phyloP scores from a whole-genome alignment of 345 rosid species.

The Carallia pectinifolia region DNA sequence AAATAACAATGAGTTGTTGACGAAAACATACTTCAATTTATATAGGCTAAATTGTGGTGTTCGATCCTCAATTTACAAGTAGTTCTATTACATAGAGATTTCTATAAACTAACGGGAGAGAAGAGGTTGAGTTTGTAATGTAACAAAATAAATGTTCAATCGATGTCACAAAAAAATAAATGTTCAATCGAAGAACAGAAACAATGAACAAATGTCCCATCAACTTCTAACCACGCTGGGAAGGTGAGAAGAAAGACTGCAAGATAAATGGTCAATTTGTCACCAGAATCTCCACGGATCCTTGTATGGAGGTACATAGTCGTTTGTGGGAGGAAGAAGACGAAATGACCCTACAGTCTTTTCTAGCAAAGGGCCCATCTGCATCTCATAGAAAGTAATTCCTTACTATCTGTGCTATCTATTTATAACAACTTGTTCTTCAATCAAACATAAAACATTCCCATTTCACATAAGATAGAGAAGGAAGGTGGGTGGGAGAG shows the following conservation, averaged over 20 bases:
- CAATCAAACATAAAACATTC: not conserved
- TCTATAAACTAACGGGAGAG: too few relatives aligned
- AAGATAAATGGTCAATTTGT: conserved; percentile 8
- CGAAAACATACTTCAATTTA: too few relatives aligned
- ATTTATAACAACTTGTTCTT: not conserved
- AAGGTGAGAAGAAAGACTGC: not conserved
- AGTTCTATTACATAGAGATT: too few relatives aligned
- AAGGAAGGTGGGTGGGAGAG: conserved; percentile 13
- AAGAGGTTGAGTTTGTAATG: too few relatives aligned
- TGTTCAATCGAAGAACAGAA: too few relatives aligned
- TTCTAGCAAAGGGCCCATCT: conserved; percentile 87
- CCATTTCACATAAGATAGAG: not conserved
- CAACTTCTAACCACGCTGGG: too few relatives aligned
- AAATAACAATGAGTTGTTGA: too few relatives aligned
- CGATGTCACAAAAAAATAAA: too few relatives aligned
- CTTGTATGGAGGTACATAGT: conserved; percentile 88
- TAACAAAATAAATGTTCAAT: too few relatives aligned
- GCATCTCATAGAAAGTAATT: conserved; percentile 23
- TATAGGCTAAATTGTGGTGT: too few relatives aligned
- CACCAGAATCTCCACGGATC: conserved; percentile 99
- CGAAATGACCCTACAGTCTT: conserved; percentile 68
- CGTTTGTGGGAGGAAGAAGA: conserved; percentile 71
- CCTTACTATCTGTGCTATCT: conserved; percentile 5
- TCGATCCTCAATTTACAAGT: too few relatives aligned
- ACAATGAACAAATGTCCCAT: too few relatives aligned